Evolutionary conservation across 495 filamentous ascomycete genomes (phyloP).

Genomic region (Usnea hakonensis): DNA sequence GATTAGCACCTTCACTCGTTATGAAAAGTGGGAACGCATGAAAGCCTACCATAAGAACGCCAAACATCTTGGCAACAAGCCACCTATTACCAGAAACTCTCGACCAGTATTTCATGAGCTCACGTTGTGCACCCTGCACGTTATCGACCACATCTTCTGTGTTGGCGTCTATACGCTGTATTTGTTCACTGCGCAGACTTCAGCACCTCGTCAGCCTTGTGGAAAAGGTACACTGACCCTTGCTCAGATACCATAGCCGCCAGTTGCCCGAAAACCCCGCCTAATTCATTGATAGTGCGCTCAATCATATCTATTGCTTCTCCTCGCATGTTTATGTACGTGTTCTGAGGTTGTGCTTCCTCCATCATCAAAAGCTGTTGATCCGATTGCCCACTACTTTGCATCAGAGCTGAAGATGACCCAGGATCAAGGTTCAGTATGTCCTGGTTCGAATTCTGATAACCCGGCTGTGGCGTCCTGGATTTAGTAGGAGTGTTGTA

Average conservation of each 20-base stretch:
- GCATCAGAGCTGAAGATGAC: constrained; percentile 44
- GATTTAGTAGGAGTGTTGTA: constrained; percentile 72
- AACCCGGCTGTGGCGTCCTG: constrained; percentile 52
- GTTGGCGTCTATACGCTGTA: constrained; percentile 80
- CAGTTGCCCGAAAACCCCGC: constrained; percentile 94
- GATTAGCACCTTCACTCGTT: not conserved
- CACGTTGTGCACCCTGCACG: constrained; percentile 88
- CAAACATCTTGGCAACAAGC: constrained; percentile 99
- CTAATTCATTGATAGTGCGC: constrained; percentile 86
- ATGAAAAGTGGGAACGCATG: not conserved
- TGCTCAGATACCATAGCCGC: constrained; percentile 97
- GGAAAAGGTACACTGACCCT: constrained; percentile 74
- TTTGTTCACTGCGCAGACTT: constrained; percentile 19
- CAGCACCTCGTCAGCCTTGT: not conserved
- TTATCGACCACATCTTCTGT: constrained; percentile 96
- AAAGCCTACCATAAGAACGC: constrained; percentile 59
- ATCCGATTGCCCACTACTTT: constrained; percentile 53
- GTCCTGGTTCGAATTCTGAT: constrained; percentile 50
- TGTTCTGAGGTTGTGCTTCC: constrained; percentile 74
- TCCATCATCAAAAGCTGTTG: constrained; percentile 94
- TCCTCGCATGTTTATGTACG: constrained; percentile 86
- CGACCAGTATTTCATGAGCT: constrained; percentile 91
- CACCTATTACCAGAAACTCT: constrained; percentile 89
- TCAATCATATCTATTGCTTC: constrained; percentile 97
- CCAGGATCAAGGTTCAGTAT: constrained; percentile 78